Percentiles rank a stretch among this genome's conserved stretches.
Conservation (phyloP, 2,329 filamentous ascomycete species). For the Apiospora malaysiana region DNA sequence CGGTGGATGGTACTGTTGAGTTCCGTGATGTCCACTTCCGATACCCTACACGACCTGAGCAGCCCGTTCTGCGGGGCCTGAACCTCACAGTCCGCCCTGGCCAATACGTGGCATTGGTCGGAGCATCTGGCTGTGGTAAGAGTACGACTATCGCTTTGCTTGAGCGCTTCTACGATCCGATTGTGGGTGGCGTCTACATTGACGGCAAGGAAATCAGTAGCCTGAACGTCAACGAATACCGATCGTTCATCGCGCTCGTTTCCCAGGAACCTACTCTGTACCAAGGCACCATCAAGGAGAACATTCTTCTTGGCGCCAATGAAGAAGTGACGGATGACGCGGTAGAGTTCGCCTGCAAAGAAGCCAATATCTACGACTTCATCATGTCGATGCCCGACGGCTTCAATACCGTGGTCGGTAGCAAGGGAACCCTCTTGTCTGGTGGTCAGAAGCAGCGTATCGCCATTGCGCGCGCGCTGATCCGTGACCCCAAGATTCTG, state of each 20-base stretch:
- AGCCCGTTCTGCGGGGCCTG: slow-evolving; percentile 87
- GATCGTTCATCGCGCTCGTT: slow-evolving; percentile 83
- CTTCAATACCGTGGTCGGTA: slow-evolving; percentile 84
- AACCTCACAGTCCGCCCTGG: slow-evolving; percentile 76
- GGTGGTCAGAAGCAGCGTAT: slow-evolving; percentile 96
- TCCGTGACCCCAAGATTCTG: slow-evolving; percentile 88
- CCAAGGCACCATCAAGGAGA: slow-evolving; percentile 89
- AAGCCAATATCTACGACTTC: slow-evolving; percentile 93
- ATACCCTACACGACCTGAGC: slow-evolving; percentile 89
- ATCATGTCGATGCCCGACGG: slow-evolving; percentile 86
- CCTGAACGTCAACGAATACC: slow-evolving; percentile 86
- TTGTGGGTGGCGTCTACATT: slow-evolving; percentile 78
- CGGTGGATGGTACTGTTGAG: slow-evolving; percentile 79
- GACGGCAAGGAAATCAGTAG: slow-evolving; percentile 83
- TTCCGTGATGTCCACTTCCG: slow-evolving; percentile 94
- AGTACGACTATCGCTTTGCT: slow-evolving; percentile 90
- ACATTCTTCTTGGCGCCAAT: slow-evolving; percentile 81
- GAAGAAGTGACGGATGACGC: slow-evolving; percentile 72
- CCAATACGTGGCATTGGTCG: slow-evolving; percentile 87
- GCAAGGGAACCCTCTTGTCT: slow-evolving; percentile 82
- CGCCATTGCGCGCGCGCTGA: slow-evolving; percentile 87
- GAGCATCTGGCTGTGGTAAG: slow-evolving; percentile 94
- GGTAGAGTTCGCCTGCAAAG: slow-evolving; percentile 80
- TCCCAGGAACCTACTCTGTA: slow-evolving; percentile 95
- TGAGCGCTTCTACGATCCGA: slow-evolving; percentile 93